Evolutionary conservation across 2,329 filamentous ascomycete species (phyloP).

Genomic region (Sporothrix globosa): DNA sequence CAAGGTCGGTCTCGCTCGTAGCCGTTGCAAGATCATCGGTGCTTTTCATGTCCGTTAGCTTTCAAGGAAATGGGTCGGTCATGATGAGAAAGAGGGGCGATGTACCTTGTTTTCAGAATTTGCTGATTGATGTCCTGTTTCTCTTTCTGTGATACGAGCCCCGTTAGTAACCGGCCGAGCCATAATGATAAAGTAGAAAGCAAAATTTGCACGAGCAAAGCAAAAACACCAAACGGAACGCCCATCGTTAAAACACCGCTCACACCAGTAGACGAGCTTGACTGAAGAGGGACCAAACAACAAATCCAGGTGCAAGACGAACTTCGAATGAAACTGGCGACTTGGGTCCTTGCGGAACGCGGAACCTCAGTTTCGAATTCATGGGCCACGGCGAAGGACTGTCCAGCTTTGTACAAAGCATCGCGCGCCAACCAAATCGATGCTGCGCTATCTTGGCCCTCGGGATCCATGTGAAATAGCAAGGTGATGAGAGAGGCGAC

Average conservation of each 20-base stretch:
- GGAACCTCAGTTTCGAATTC: no score
- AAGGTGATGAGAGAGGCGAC: not conserved
- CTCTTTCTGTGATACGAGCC: constrained; percentile 55
- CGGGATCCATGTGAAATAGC: not conserved
- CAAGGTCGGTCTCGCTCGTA: constrained; percentile 73
- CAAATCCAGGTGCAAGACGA: not conserved
- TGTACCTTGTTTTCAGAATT: constrained; percentile 57
- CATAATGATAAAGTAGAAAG: not conserved
- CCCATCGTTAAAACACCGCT: not conserved
- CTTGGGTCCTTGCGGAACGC: no score
- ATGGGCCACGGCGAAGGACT: no score
- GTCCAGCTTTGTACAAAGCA: no score
- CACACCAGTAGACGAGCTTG: not conserved
- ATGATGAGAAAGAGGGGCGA: no score
- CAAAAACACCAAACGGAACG: not conserved
- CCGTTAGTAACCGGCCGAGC: not conserved
- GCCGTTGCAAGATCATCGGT: constrained; percentile 65
- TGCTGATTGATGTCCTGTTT: constrained; percentile 61
- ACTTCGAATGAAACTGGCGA: not conserved
- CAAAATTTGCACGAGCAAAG: not conserved
- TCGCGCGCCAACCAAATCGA: not conserved
- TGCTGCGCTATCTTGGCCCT: not conserved
- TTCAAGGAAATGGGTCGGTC: not conserved
- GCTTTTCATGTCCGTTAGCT: constrained; percentile 41
- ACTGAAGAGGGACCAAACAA: not conserved